Evolutionary conservation across 495 filamentous ascomycete genomes (phyloP).

Genomic region (Xylaria sp.): DNA sequence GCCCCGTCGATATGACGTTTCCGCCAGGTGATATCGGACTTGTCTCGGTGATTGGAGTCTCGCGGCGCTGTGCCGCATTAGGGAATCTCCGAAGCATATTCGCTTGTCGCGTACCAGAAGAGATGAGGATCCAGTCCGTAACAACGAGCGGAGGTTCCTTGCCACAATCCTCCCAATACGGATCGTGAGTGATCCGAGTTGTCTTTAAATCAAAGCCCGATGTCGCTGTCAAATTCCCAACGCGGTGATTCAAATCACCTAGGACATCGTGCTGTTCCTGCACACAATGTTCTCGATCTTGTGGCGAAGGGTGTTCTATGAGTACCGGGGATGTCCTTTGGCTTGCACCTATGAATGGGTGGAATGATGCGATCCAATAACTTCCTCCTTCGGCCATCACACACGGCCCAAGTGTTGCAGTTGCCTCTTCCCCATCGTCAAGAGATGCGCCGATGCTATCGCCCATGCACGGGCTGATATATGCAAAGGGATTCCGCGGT

Average conservation of each 20-base stretch:
- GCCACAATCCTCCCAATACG: constrained; percentile 42
- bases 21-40: constrained; percentile 31
- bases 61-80: constrained; percentile 29
- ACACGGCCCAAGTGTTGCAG: constrained; percentile 40
- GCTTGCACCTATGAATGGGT: constrained; percentile 39
- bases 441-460: constrained; percentile 40
- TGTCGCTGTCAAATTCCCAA: constrained; percentile 38
- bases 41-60: constrained; percentile 32
- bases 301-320: constrained; percentile 41
- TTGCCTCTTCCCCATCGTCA: constrained; percentile 35
- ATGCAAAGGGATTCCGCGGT: constrained; percentile 42
- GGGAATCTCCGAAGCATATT: constrained; percentile 42
- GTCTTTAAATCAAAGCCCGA: constrained; percentile 42
- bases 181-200: constrained; percentile 42
- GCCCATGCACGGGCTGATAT: constrained; percentile 40
- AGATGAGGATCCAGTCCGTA: constrained; percentile 42
- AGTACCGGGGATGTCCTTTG: constrained; percentile 27
- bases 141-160: constrained; percentile 41
- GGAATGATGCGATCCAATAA: constrained; percentile 42
- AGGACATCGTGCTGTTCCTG: constrained; percentile 34
- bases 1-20: constrained; percentile 36
- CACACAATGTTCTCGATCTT: constrained; percentile 34
- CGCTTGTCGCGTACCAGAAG: constrained; percentile 35
- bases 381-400: constrained; percentile 31
- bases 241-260: constrained; percentile 22